phyloP scores from a whole-genome alignment of 2,329 filamentous ascomycete genomes.

The Hypoxylon sp. region DNA sequence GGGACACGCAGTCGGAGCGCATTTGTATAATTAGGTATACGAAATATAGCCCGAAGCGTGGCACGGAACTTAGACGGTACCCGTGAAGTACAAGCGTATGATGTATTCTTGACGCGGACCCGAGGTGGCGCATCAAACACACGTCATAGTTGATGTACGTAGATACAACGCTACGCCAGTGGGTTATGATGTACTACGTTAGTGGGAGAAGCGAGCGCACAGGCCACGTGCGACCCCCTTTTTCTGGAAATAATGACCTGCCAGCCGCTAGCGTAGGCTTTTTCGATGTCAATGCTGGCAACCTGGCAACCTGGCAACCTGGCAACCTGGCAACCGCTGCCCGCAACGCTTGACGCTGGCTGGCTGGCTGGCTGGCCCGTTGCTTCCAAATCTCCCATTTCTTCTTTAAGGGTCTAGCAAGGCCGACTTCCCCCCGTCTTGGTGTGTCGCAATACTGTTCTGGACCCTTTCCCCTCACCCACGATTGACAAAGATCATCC shows the following conservation, averaged over 20 bases:
- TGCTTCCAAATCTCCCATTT: constrained; percentile 24
- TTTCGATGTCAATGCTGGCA: constrained; percentile 21
- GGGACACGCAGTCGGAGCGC: not conserved
- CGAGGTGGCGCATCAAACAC: constrained; percentile 41
- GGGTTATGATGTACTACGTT: not conserved
- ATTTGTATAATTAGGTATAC: constrained; percentile 23
- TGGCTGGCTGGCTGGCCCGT: constrained; percentile 7
- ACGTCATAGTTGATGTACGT: constrained; percentile 42
- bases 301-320: not conserved
- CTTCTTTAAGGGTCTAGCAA: constrained; percentile 23
- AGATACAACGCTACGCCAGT: constrained; percentile 16
- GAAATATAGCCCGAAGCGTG: constrained; percentile 18
- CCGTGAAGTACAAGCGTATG: constrained; percentile 25
- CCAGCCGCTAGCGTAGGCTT: constrained; percentile 26
- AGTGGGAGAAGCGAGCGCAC: constrained; percentile 19
- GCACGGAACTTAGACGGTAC: constrained; percentile 23
- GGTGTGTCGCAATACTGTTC: constrained; percentile 42
- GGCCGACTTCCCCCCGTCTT: constrained; percentile 29
- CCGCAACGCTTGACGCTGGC: not conserved
- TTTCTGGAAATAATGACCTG: constrained; percentile 41
- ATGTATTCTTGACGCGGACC: constrained; percentile 32
- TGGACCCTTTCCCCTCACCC: constrained; percentile 46
- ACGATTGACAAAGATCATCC: constrained; percentile 46
- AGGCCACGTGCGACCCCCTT: constrained; percentile 31
- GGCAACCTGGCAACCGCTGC: too few species aligned